These are phyloP conservation scores for Spiromastix sp. DNA, from an alignment of 2,329 filamentous ascomycete genomes.

Conservation along the genomic window DNA sequence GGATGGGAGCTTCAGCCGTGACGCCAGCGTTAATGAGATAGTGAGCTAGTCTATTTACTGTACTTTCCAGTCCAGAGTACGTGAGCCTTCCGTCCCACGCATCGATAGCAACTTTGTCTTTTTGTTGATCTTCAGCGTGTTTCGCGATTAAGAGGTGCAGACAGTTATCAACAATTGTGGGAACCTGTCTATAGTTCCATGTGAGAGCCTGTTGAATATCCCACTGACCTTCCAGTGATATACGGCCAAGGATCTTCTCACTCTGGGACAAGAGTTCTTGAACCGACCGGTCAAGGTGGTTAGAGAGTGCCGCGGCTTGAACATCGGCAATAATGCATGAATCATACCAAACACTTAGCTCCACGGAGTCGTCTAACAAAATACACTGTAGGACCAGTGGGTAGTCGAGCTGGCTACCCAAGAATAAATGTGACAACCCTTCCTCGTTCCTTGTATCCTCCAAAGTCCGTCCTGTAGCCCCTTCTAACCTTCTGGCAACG, in stretches of 20 bases:
- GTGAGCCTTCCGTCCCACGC: constrained; percentile 16
- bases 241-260: no score
- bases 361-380: not conserved
- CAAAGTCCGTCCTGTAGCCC: no score
- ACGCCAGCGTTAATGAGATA: constrained; percentile 10
- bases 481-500: no score
- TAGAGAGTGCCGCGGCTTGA: not conserved
- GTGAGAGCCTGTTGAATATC: not conserved
- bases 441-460: no score
- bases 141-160: constrained; percentile 20
- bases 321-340: not conserved
- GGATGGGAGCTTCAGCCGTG: constrained; percentile 10
- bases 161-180: constrained; percentile 16
- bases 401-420: no score
- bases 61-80: constrained; percentile 12
- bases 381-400: not conserved
- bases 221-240: no score
- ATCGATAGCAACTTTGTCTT: constrained; percentile 14
- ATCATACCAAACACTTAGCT: not conserved
- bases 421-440: no score
- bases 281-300: no score
- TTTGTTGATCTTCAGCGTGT: constrained; percentile 13
- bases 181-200: no score
- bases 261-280: no score
- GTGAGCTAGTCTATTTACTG: constrained; percentile 12